phyloP scores from a whole-genome alignment of 805 yeast genomes.

The Pichia sporocuriosa region DNA sequence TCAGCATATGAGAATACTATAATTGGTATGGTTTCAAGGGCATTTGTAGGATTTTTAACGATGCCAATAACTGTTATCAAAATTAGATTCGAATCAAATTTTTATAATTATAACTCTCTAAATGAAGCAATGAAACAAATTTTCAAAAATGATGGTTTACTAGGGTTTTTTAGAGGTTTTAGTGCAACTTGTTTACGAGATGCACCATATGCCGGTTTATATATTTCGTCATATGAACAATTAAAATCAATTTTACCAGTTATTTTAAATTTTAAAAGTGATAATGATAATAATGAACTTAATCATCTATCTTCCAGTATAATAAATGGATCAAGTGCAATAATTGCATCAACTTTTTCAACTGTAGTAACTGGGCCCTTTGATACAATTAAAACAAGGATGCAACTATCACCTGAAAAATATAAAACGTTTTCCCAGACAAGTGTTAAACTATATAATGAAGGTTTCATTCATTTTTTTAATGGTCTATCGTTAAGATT shows the following conservation, averaged over 20 bases:
- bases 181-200: constrained; percentile 84
- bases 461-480: constrained; percentile 52
- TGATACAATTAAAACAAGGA: constrained; percentile 86
- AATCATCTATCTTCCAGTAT: constrained; percentile 33
- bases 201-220: constrained; percentile 94
- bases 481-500: constrained; percentile 80
- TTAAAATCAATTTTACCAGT: constrained; percentile 52
- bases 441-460: constrained; percentile 35
- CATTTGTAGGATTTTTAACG: constrained; percentile 73
- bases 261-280: constrained; percentile 21
- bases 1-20: constrained; percentile 60
- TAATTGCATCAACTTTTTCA: constrained; percentile 68
- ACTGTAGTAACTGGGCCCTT: constrained; percentile 91
- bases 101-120: constrained; percentile 64
- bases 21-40: constrained; percentile 75
- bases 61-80: constrained; percentile 94
- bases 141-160: constrained; percentile 42
- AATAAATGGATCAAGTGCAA: constrained; percentile 71
- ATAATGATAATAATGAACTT: constrained; percentile 9
- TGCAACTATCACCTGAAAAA: constrained; percentile 61
- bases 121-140: constrained; percentile 54
- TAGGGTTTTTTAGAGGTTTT: constrained; percentile 81
- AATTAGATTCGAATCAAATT: constrained; percentile 79
- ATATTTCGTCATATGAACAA: constrained; percentile 78
- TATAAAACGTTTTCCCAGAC: constrained; percentile 40